Evolutionary conservation across 108 stramenopile species (phyloP).

Genomic region (Fistulifera solaris): DNA sequence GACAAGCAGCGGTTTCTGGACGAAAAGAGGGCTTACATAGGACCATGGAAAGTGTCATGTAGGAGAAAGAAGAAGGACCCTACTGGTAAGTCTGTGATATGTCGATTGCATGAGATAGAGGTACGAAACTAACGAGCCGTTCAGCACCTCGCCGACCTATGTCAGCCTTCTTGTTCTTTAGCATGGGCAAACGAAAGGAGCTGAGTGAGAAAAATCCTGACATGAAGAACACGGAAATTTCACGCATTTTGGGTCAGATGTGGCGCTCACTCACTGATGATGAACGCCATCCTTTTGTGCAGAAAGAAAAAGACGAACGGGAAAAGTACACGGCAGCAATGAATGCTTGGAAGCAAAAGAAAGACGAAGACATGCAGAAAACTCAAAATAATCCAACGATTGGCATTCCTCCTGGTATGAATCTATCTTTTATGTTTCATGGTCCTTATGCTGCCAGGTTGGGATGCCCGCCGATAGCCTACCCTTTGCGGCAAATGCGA

Average conservation of each 20-base stretch:
- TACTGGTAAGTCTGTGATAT: neutral
- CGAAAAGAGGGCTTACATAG: constrained; percentile 42
- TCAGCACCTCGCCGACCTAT: constrained; percentile 45
- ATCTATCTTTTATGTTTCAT: constrained; percentile 1
- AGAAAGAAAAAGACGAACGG: constrained; percentile 40
- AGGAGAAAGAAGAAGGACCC: constrained; percentile 52
- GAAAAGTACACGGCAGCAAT: constrained; percentile 48
- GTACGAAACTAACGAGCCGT: neutral
- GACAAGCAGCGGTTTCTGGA: constrained; percentile 44
- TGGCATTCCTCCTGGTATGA: constrained; percentile 2
- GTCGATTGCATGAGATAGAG: neutral
- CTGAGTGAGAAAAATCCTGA: constrained; percentile 35
- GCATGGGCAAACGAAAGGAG: constrained; percentile 15
- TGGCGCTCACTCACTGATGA: constrained; percentile 36
- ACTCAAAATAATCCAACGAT: neutral
- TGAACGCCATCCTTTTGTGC: constrained; percentile 25
- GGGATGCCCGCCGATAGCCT: no score
- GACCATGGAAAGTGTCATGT: constrained; percentile 42
- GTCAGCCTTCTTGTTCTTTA: constrained; percentile 41
- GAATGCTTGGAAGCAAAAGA: constrained; percentile 19
- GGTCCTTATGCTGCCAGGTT: constrained; percentile 10
- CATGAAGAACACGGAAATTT: constrained; percentile 50
- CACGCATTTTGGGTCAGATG: constrained; percentile 29
- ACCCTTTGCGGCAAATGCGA: no score
- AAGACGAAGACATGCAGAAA: neutral